phyloP scores from a whole-genome alignment of 2,329 filamentous ascomycete genomes.

The Cadophora sp. region DNA sequence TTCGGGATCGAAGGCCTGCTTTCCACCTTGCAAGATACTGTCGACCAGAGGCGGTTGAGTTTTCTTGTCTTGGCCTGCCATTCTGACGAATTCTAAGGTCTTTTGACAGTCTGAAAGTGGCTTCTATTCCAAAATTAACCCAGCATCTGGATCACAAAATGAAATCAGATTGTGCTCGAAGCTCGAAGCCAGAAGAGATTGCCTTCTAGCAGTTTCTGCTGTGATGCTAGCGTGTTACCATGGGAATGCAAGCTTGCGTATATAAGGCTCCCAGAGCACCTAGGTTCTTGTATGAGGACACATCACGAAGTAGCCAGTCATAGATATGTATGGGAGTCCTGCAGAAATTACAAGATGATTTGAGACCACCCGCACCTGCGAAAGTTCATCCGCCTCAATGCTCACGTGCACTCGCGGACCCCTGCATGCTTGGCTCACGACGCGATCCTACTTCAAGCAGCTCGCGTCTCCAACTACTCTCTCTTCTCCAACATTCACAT shows the following conservation, averaged over 20 bases:
- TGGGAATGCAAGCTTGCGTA: neutral
- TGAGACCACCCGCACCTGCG: neutral
- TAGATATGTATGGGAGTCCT: neutral
- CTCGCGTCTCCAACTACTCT: slow-evolving; percentile 19
- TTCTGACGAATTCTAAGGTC: neutral
- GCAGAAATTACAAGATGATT: neutral
- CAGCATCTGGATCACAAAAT: neutral
- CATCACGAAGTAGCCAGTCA: neutral
- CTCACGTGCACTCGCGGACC: slow-evolving; percentile 25
- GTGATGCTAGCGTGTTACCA: neutral
- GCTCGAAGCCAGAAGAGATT: neutral
- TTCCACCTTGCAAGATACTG: slow-evolving; percentile 39
- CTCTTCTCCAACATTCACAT: slow-evolving; percentile 26
- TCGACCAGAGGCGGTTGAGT: slow-evolving; percentile 39
- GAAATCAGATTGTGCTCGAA: neutral
- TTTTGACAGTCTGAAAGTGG: neutral
- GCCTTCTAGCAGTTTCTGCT: neutral
- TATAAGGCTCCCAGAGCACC: neutral
- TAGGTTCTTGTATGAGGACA: neutral
- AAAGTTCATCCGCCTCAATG: neutral
- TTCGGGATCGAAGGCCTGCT: slow-evolving; percentile 41
- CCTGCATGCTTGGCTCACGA: neutral
- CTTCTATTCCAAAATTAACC: neutral
- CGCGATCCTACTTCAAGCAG: neutral
- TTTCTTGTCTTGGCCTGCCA: slow-evolving; percentile 20